Base-by-base conservation (phyloP, 1,284 basidiomycete genomes). In the Trichosporon ovoides region DNA sequence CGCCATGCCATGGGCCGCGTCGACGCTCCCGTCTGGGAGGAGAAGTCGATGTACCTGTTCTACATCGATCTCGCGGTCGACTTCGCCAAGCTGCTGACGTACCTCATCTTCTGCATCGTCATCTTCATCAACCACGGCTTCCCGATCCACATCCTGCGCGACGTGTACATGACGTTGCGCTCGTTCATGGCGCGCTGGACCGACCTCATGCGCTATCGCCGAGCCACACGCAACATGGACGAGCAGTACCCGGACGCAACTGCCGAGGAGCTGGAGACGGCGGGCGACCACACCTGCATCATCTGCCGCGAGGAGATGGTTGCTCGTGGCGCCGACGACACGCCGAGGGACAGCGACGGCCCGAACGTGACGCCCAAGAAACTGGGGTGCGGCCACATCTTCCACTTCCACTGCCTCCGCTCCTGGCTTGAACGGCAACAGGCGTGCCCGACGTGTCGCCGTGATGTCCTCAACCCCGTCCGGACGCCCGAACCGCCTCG, bases 241-340 rank as follows among this genome's bases (percentile, higher is more conserved):
- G 83, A 89, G 64, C 82, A 91, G 43, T 99, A 98, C 76, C 93
- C 95, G 6, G 87, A 95, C 71, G 94, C 93, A n/a, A 90, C 89
- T 1, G 82, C 84, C 59, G 88, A 86, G 58, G 95, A 98, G 74
- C 80, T 98, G 75, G 78, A 82, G 24, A 79, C 81, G 7, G 85
- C 87, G 81, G 87, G 84, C 52, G 96, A 98, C 77, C 84, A 84
- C 57, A 98, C 93, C 2, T 99, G 96, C 73, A 98, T 99, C 71
- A 98, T 99, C 66, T 99, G 96, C 72, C 84, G 96, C 16, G 96
- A 99, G 77, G 96, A 98, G 73, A 94, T 99, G 91, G 76, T 83
- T 36, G 73, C 81, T 18, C 77, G 78, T 52, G 43, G 43, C 24
- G 9, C 28, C 5, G 73, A 59, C 19, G 20, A 52, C 55, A 38